Evolutionary conservation across 108 stramenopile genomes (phyloP).

Genomic region (Nitzschia palea): DNA sequence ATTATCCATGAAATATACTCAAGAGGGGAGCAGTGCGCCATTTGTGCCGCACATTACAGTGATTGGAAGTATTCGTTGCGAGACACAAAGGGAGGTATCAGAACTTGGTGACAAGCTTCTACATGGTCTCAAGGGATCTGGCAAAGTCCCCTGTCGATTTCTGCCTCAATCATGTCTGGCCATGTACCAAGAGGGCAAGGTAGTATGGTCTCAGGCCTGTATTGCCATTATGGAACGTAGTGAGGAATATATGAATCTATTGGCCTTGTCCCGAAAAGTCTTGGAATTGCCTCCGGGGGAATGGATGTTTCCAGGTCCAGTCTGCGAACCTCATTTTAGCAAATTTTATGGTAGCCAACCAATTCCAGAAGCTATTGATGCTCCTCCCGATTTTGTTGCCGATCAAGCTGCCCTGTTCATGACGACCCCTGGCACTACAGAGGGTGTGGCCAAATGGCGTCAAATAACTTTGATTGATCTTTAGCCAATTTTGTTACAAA

Average conservation of each 20-base stretch:
- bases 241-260: constrained; percentile 9
- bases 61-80: constrained; percentile 5
- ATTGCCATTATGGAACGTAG: constrained; percentile 11
- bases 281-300: constrained; percentile 8
- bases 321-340: constrained; percentile 3
- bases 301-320: constrained; percentile 15
- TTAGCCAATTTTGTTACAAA: too few species aligned
- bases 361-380: not conserved
- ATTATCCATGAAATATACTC: not conserved
- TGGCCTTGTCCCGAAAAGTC: not conserved
- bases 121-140: not conserved
- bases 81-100: not conserved
- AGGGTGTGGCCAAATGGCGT: constrained; percentile 1
- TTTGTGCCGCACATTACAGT: constrained; percentile 7
- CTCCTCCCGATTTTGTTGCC: constrained; percentile 8
- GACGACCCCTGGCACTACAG: not conserved
- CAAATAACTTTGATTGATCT: too few species aligned
- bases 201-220: constrained; percentile 9
- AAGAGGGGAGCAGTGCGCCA: not conserved
- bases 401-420: not conserved
- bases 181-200: not conserved
- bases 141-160: constrained; percentile 4
- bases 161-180: not conserved
- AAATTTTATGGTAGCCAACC: constrained; percentile 2
- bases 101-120: not conserved